A percentile compares a stretch with the other conserved stretches of the same genome.
These are phyloP conservation scores for Tolypocladium ophioglossoides DNA, from an alignment of 2,329 filamentous ascomycete genomes.

Conservation along the genomic window DNA sequence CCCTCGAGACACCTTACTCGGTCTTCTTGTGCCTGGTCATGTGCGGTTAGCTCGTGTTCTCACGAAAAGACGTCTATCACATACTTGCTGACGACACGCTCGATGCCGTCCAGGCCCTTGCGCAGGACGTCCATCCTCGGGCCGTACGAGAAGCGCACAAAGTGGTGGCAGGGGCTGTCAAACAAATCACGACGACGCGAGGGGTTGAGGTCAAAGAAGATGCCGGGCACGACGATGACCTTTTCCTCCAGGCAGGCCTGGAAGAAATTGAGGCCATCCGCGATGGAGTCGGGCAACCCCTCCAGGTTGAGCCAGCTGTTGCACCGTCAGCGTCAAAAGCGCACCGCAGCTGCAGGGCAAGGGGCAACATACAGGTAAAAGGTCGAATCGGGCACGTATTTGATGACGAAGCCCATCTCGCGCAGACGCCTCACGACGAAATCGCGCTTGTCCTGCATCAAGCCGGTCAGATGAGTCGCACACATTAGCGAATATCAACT, in stretches of 20 bases:
- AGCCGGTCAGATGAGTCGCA: background rate
- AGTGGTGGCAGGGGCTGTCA: slow-evolving; percentile 89
- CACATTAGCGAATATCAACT: slow-evolving; percentile 7
- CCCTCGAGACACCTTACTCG: background rate
- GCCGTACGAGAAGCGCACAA: slow-evolving; percentile 76
- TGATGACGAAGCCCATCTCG: slow-evolving; percentile 79
- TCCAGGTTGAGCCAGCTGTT: slow-evolving; percentile 47
- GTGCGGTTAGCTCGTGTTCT: slow-evolving; percentile 1
- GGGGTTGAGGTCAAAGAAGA: slow-evolving; percentile 96
- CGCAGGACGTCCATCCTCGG: slow-evolving; percentile 70
- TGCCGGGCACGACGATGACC: slow-evolving; percentile 92
- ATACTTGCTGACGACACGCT: slow-evolving; percentile 67
- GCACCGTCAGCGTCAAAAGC: slow-evolving; percentile 1
- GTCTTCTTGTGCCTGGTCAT: slow-evolving; percentile 11
- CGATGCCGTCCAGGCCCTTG: slow-evolving; percentile 74
- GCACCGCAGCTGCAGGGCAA: too few relatives aligned
- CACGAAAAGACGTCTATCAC: slow-evolving; percentile 11
- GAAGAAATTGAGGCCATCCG: slow-evolving; percentile 95
- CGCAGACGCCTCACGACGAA: slow-evolving; percentile 72
- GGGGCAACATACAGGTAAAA: slow-evolving; percentile 72
- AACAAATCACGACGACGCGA: slow-evolving; percentile 83
- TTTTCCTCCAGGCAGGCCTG: slow-evolving; percentile 86
- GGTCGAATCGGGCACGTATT: slow-evolving; percentile 77
- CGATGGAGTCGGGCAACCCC: slow-evolving; percentile 67
- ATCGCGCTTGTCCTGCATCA: slow-evolving; percentile 66